Evolutionary conservation across 305 asterid species (phyloP).

Genomic region (Fraxinus dipetala): DNA sequence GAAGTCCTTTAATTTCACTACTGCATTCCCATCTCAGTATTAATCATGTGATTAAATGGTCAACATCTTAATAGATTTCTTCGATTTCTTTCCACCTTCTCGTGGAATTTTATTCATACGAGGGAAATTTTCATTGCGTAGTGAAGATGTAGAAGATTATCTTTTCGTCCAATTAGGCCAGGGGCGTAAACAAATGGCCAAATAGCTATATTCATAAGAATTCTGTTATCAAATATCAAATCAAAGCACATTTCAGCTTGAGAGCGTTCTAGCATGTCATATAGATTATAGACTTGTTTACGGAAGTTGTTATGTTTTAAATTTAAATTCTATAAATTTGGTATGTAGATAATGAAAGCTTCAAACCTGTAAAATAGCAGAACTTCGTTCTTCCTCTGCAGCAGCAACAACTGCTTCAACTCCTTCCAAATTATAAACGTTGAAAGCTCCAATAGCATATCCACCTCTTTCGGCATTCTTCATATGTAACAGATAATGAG

Average conservation of each 20-base stretch:
- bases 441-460: slow-evolving; percentile 93
- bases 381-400: slow-evolving; percentile 83
- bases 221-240: background rate
- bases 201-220: background rate
- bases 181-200: background rate
- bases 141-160: background rate
- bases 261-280: background rate
- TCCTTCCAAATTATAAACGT: slow-evolving; percentile 91
- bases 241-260: background rate
- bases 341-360: slow-evolving; percentile 14
- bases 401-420: slow-evolving; percentile 92
- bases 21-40: background rate
- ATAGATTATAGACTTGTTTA: background rate
- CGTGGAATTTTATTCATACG: background rate
- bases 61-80: background rate
- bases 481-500: slow-evolving; percentile 27
- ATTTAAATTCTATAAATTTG: background rate
- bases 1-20: background rate
- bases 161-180: background rate
- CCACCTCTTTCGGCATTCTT: slow-evolving; percentile 88
- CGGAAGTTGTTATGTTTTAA: background rate
- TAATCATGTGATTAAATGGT: background rate
- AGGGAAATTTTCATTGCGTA: background rate
- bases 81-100: background rate
- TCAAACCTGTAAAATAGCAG: slow-evolving; percentile 92